These are phyloP conservation scores for Aphanomyces stellatus DNA, from an alignment of 352 stramenopile genomes.

Conservation along the genomic window DNA sequence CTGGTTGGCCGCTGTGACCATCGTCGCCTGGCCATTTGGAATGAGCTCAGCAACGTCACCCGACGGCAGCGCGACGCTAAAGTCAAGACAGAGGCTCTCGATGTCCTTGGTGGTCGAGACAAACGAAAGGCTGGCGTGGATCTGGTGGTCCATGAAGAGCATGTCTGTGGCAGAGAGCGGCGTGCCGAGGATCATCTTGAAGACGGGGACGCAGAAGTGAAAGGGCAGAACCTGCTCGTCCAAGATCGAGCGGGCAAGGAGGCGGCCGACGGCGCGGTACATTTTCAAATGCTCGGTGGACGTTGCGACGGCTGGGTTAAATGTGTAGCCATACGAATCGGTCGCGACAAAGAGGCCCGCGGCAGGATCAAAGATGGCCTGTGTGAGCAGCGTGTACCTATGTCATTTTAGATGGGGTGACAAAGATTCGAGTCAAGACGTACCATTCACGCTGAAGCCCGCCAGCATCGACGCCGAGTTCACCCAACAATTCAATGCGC, in stretches of 20 bases:
- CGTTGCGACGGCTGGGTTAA: neutral
- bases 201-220: slow-evolving; percentile 45
- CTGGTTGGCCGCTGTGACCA: slow-evolving; percentile 94
- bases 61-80: slow-evolving; percentile 62
- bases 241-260: slow-evolving; percentile 58
- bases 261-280: slow-evolving; percentile 32
- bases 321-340: slow-evolving; percentile 10
- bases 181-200: slow-evolving; percentile 60
- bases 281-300: neutral
- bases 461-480: slow-evolving; percentile 69
- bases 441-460: slow-evolving; percentile 81
- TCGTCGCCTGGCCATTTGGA: slow-evolving; percentile 75
- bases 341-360: slow-evolving; percentile 14
- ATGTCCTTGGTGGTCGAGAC: slow-evolving; percentile 48
- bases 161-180: slow-evolving; percentile 53
- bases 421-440: no score
- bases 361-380: slow-evolving; percentile 6
- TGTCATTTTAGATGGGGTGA: no score
- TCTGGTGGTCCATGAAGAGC: slow-evolving; percentile 58
- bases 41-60: slow-evolving; percentile 85
- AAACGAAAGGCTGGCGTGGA: slow-evolving; percentile 56
- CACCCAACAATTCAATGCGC: slow-evolving; percentile 80
- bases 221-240: slow-evolving; percentile 66
- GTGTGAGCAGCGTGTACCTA: slow-evolving; percentile 25
- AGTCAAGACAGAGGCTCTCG: slow-evolving; percentile 58